Conservation (phyloP, 2,329 filamentous ascomycete species). For the Hypoxylon sp. region DNA sequence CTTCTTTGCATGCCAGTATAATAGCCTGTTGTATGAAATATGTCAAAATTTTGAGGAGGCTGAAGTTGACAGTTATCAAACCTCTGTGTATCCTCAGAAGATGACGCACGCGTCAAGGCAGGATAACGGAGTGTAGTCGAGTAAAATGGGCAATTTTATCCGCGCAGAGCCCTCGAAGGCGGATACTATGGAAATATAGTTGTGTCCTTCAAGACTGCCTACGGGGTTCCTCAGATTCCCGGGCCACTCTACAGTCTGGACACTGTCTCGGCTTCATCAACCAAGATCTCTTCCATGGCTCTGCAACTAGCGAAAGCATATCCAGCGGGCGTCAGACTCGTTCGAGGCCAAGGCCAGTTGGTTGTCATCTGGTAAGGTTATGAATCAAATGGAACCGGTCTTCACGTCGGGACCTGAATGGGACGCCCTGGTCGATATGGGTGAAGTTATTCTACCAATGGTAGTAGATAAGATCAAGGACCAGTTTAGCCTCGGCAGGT, state of each 20-base stretch:
- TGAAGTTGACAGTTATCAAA: background rate
- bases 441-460: background rate
- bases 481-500: background rate
- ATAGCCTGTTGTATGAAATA: too few relatives aligned
- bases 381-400: background rate
- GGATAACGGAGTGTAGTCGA: background rate
- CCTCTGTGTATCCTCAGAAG: background rate
- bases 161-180: background rate
- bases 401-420: background rate
- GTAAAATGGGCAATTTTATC: background rate
- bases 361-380: background rate
- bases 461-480: background rate
- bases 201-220: background rate
- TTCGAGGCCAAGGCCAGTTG: background rate
- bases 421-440: background rate
- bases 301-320: background rate
- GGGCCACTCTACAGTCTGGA: background rate
- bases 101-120: background rate
- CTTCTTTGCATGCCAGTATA: too few relatives aligned
- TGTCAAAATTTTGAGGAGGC: background rate
- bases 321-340: background rate
- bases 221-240: background rate
- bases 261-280: background rate
- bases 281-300: background rate
- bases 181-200: background rate